phyloP scores from a whole-genome alignment of 2,329 filamentous ascomycete species.

The Diaporthe eres region DNA sequence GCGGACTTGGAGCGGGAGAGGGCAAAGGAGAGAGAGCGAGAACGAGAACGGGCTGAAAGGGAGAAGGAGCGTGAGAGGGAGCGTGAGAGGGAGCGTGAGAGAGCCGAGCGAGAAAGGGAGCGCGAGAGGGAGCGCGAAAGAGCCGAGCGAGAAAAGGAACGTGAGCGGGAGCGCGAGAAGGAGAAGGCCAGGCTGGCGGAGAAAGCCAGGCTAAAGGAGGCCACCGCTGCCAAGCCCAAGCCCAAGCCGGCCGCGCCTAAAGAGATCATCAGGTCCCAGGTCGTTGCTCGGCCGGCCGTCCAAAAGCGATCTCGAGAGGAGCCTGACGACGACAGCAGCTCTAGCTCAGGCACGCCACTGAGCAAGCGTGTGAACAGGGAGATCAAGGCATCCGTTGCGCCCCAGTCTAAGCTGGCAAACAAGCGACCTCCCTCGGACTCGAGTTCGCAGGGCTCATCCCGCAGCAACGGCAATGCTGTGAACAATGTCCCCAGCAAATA shows the following conservation, averaged over 20 bases:
- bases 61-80: constrained; percentile 34
- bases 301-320: constrained; percentile 68
- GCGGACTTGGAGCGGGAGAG: constrained; percentile 30
- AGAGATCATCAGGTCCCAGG: constrained; percentile 51
- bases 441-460: constrained; percentile 61
- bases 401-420: constrained; percentile 36
- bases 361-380: constrained; percentile 70
- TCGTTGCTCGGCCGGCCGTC: constrained; percentile 47
- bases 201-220: constrained; percentile 49
- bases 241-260: constrained; percentile 53
- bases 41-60: constrained; percentile 15
- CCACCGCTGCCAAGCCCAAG: constrained; percentile 49
- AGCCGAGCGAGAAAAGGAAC: not conserved
- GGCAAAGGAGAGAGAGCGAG: constrained; percentile 29
- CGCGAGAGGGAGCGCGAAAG: constrained; percentile 36
- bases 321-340: constrained; percentile 67
- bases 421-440: constrained; percentile 56
- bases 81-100: constrained; percentile 36
- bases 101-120: not conserved
- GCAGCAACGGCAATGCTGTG: constrained; percentile 44
- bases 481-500: constrained; percentile 57
- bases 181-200: constrained; percentile 44
- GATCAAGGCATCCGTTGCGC: constrained; percentile 43
- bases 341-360: constrained; percentile 71
- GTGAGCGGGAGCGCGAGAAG: constrained; percentile 40